Evolutionary conservation across 106 monocot species (phyloP).

Genomic region (Acanthochlamys bracteata): DNA sequence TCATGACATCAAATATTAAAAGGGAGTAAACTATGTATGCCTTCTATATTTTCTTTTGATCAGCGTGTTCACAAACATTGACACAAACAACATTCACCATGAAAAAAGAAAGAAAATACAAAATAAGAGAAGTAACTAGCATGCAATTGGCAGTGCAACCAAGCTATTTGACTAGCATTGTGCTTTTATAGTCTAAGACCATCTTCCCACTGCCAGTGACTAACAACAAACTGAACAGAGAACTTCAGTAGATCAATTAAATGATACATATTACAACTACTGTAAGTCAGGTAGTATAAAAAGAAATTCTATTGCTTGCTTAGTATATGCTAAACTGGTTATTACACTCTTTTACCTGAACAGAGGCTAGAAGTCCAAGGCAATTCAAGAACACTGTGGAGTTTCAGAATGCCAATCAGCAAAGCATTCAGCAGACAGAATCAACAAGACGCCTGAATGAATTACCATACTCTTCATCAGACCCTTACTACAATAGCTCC

Average conservation of each 20-base stretch:
- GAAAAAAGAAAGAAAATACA: no score
- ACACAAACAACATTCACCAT: no score
- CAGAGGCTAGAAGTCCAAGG: slow-evolving; percentile 19
- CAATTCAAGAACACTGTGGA: neutral
- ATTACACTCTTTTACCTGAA: neutral
- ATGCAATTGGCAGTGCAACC: no score
- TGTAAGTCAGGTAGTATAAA: neutral
- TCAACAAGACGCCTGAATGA: slow-evolving; percentile 9
- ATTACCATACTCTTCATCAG: slow-evolving; percentile 7
- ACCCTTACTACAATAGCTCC: slow-evolving; percentile 16
- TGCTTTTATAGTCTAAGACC: no score
- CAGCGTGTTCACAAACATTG: no score
- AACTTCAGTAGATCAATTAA: no score
- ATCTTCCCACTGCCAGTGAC: no score
- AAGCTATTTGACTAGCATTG: no score
- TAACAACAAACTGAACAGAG: no score
- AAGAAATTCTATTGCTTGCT: neutral
- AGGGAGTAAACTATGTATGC: no score
- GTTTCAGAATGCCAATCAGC: slow-evolving; percentile 6
- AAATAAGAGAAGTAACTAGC: no score
- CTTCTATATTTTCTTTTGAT: no score
- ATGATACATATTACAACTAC: neutral
- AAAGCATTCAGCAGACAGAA: slow-evolving; percentile 1
- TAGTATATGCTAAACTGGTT: neutral
- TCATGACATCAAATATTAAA: neutral